phyloP scores from a whole-genome alignment of 768 basidiomycete species.

The Megacollybia marginata region DNA sequence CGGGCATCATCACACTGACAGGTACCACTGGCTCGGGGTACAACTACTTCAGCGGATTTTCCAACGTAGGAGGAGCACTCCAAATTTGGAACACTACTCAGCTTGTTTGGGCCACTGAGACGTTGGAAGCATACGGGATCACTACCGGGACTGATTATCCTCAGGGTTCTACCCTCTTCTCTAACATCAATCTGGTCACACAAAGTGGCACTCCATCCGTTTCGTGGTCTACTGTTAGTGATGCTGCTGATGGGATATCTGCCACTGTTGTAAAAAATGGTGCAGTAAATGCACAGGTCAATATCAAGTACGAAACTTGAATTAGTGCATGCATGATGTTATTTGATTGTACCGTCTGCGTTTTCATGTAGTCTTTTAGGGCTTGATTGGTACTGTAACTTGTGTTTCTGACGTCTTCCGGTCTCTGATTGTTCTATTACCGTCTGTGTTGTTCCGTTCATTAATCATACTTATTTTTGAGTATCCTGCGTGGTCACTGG shows the following conservation, averaged over 20 bases:
- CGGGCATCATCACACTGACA: constrained; percentile 10
- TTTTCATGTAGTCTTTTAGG: too few species aligned
- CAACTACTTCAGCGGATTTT: constrained; percentile 7
- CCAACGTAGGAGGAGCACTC: constrained; percentile 8
- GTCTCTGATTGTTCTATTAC: too few species aligned
- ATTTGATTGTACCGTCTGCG: too few species aligned
- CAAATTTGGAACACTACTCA: constrained; percentile 3
- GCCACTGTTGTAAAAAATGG: constrained; percentile 6
- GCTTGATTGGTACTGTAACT: too few species aligned
- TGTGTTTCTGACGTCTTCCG: too few species aligned
- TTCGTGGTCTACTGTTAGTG: constrained; percentile 1
- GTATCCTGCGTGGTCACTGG: too few species aligned
- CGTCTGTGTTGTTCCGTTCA: too few species aligned
- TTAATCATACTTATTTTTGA: too few species aligned
- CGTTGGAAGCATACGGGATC: constrained; percentile 8
- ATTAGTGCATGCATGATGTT: too few species aligned
- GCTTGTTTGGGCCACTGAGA: constrained; percentile 8
- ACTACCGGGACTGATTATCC: too few species aligned
- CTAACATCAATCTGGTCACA: constrained; percentile 7
- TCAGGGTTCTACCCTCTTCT: too few species aligned
- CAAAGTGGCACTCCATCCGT: constrained; percentile 4
- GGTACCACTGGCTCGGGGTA: constrained; percentile 1
- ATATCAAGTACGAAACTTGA: constrained; percentile 5
- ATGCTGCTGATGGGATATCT: constrained; percentile 6
- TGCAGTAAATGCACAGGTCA: constrained; percentile 6